Percentiles rank a stretch among this genome's conserved stretches.
phyloP scores from a whole-genome alignment of 441 rosid species.

The Adansonia grandidieri region DNA sequence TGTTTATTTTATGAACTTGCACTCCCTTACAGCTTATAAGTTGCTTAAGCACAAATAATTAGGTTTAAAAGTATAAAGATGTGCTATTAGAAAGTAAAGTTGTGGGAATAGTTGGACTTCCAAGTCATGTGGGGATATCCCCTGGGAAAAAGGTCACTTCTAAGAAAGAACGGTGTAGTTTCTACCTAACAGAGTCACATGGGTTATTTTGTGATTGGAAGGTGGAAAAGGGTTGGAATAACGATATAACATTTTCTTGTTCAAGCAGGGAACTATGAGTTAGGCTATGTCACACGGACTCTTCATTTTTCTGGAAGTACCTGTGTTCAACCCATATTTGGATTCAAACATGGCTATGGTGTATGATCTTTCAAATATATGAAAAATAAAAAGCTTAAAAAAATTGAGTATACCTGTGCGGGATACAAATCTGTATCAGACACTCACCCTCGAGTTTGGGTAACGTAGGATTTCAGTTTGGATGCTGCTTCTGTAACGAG shows the following conservation, averaged over 20 bases:
- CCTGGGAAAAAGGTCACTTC: conserved; percentile 31
- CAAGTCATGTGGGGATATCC: conserved; percentile 26
- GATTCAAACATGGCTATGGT: too few relatives aligned
- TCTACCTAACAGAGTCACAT: neutral
- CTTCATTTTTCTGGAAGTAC: too few relatives aligned
- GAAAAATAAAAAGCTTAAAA: too few relatives aligned
- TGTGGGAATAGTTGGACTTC: neutral
- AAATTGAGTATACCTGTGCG: too few relatives aligned
- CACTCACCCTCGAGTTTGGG: too few relatives aligned
- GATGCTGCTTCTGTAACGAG: neutral
- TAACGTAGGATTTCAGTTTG: neutral
- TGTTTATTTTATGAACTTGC: neutral
- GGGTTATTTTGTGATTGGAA: too few relatives aligned
- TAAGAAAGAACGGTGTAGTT: conserved; percentile 22
- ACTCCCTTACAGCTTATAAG: conserved; percentile 15
- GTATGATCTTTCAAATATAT: too few relatives aligned
- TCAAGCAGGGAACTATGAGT: neutral
- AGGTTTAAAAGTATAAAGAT: neutral
- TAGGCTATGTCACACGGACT: too few relatives aligned
- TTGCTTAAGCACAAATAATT: conserved; percentile 18
- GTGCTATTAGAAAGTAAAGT: too few relatives aligned
- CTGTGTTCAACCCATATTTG: too few relatives aligned
- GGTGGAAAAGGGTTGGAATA: too few relatives aligned
- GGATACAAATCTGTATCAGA: too few relatives aligned
- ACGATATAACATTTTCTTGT: neutral